Evolutionary conservation across 148 eudicot species (phyloP).

Genomic region (Oxyria digyna): DNA sequence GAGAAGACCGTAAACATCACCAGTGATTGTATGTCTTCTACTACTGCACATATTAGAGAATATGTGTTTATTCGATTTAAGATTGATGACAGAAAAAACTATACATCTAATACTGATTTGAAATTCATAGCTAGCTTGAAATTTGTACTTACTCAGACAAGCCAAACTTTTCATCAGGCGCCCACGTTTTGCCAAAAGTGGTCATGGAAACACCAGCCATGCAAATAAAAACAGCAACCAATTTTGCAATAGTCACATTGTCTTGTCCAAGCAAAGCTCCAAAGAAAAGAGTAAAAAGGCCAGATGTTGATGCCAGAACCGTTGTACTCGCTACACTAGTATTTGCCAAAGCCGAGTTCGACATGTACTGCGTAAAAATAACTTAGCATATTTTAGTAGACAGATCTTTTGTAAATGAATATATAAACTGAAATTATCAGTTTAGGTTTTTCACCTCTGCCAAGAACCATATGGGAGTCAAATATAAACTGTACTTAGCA

Average conservation of each 20-base stretch:
- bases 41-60: constrained; percentile 9
- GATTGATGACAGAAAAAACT: no score
- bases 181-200: constrained; percentile 39
- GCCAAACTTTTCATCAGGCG: constrained; percentile 16
- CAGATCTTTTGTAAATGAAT: no score
- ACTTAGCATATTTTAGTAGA: background rate
- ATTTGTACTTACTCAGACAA: constrained; percentile 19
- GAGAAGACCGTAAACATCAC: constrained; percentile 29
- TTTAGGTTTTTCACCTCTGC: constrained; percentile 18
- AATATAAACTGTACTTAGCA: constrained; percentile 22
- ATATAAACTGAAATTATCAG: background rate
- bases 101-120: background rate
- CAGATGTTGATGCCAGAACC: constrained; percentile 34
- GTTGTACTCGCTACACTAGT: constrained; percentile 38
- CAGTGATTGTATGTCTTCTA: constrained; percentile 23
- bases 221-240: constrained; percentile 24
- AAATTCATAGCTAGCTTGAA: background rate
- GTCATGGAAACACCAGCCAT: constrained; percentile 37
- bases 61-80: no score
- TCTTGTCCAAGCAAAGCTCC: constrained; percentile 30
- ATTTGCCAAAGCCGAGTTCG: constrained; percentile 35
- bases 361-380: constrained; percentile 25
- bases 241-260: constrained; percentile 18
- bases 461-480: constrained; percentile 33
- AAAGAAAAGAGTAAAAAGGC: constrained; percentile 34